Conservation (phyloP, 1,284 basidiomycete species). For the Fomitopsis palustris region DNA sequence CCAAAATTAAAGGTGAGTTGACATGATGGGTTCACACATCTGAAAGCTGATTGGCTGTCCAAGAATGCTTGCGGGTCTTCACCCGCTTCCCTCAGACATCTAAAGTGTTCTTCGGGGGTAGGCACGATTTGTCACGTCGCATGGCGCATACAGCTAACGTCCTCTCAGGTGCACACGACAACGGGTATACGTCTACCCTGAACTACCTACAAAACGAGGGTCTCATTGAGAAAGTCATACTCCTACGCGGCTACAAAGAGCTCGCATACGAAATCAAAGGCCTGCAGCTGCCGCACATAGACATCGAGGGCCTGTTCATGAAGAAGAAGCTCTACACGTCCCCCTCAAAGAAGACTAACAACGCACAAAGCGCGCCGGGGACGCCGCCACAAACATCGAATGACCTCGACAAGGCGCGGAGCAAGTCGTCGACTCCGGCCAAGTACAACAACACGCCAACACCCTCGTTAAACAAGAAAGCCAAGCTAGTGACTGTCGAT, state of each 20-base stretch:
- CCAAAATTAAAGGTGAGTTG: slow-evolving; percentile 48
- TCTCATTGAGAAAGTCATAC: slow-evolving; percentile 43
- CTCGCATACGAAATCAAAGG: slow-evolving; percentile 42
- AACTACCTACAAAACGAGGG: slow-evolving; percentile 47
- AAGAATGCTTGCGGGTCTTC: slow-evolving; percentile 43
- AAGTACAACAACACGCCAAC: slow-evolving; percentile 4
- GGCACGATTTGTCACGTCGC: neutral
- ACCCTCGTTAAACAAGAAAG: slow-evolving; percentile 10
- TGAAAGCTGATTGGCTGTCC: neutral
- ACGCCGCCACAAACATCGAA: slow-evolving; percentile 14
- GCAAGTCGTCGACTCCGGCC: slow-evolving; percentile 13
- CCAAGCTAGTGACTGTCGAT: neutral
- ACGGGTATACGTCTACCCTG: slow-evolving; percentile 49
- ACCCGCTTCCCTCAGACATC: slow-evolving; percentile 42
- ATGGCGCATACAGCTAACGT: neutral
- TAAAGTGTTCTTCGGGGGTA: slow-evolving; percentile 42
- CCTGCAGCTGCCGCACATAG: slow-evolving; percentile 38
- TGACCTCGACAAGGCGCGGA: slow-evolving; percentile 23
- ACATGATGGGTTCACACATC: neutral
- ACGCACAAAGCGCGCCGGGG: slow-evolving; percentile 14
- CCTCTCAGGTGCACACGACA: slow-evolving; percentile 44
- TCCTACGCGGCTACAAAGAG: slow-evolving; percentile 47
- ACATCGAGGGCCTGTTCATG: slow-evolving; percentile 48
- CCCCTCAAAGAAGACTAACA: slow-evolving; percentile 16
- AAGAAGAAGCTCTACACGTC: slow-evolving; percentile 35